Base-by-base conservation (phyloP, 257 asterid species). In the Hygrophila difformis region DNA sequence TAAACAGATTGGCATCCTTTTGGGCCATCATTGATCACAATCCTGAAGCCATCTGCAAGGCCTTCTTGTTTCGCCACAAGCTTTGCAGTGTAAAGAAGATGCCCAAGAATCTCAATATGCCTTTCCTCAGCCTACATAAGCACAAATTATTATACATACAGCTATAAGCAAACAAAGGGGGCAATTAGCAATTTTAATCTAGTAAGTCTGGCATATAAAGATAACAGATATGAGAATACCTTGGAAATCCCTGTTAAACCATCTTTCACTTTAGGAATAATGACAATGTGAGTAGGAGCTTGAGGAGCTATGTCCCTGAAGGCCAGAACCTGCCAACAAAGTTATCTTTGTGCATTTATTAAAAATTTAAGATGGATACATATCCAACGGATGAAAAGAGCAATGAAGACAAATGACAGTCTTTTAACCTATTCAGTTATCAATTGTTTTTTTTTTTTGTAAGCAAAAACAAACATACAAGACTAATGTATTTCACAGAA, bases 21-120 rank as follows among this genome's bases (percentile, higher is more conserved):
- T 22, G 87, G 91, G 12, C 98, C 98, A 6, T 89, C 96, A 11
- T 89, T 89, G 18, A 89, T 77, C 71, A 89, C 93, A 22, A 89
- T 58, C 59, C 37, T 33, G 37, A 33, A 33, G 8, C 37, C 37
- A 33, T 33, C 37, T 33, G 37, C 37, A 33, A 33, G 37, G 37
- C 37, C 37, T 72, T 85, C 94, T 65, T 82, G 96, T 63, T 82
- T 82, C 9, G 98, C 93, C 28, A 89, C 71, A 14, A 89, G 70
- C 75, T 85, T 85, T 42, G 94, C 92, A 7, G 88, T 63, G 73
- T 79, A 79, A 31, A 89, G 73, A 53, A 89, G 98, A 24, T 43
- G 79, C 6, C 98, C 98, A 31, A 89, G 88, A 70, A 82, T 69
- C 60, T 82, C 82, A 23, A 59, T 39, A 43, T 85, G 87, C 73